Conservation (phyloP, 345 rosid species). For the Garcia nutans region DNA sequence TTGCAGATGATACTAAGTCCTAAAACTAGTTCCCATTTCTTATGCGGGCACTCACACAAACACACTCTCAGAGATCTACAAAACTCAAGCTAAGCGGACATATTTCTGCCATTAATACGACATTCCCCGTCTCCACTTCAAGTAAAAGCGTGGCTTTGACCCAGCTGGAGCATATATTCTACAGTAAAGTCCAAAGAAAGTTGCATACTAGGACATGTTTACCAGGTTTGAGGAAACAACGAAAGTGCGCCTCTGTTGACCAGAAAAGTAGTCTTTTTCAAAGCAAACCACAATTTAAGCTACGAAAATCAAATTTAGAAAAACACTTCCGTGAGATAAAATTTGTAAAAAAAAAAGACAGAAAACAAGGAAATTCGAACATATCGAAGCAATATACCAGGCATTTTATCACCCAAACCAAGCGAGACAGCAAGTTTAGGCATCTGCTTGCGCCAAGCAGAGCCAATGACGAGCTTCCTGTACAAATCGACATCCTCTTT, state of each 20-base stretch:
- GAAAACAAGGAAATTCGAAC: not conserved
- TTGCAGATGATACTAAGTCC: not conserved
- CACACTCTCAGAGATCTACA: too few relatives aligned
- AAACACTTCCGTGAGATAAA: not conserved
- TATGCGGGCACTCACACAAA: too few relatives aligned
- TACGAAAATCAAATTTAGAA: not conserved
- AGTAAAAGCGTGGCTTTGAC: not conserved
- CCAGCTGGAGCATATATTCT: not conserved
- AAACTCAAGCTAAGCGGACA: not conserved
- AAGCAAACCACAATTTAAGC: not conserved
- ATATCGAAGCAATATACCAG: slow-evolving; percentile 53
- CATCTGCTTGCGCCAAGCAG: slow-evolving; percentile 99
- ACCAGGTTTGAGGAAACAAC: not conserved
- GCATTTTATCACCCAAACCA: slow-evolving; percentile 90
- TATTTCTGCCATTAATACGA: not conserved
- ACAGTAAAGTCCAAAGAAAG: not conserved
- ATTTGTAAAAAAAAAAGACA: not conserved
- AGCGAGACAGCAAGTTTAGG: slow-evolving; percentile 94
- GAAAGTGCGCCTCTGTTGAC: not conserved
- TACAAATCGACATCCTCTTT: slow-evolving; percentile 71
- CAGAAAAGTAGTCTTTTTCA: not conserved
- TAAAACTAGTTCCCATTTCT: not conserved
- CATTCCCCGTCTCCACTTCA: not conserved
- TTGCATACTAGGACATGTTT: not conserved
- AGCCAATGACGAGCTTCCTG: slow-evolving; percentile 87